Evolutionary conservation across 202 grass and related monocot species (phyloP).

Genomic region (Tripidium arundinaceum): DNA sequence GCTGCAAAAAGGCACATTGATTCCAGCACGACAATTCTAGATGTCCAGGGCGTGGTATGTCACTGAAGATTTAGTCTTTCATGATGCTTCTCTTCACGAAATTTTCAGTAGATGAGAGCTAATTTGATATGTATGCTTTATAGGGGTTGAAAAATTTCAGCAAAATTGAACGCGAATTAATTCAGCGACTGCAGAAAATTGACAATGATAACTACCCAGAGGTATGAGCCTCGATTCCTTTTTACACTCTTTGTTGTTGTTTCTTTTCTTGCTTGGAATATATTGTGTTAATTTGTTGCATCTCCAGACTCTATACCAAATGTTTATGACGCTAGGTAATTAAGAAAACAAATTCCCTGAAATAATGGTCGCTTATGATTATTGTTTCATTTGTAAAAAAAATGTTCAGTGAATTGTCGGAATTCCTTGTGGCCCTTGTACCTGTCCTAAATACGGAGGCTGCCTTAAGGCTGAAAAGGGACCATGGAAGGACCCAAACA

Average conservation of each 20-base stretch:
- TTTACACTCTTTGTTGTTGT: not conserved
- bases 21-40: conserved; percentile 84
- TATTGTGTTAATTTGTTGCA: conserved; percentile 22
- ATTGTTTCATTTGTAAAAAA: conserved; percentile 18
- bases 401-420: conserved; percentile 66
- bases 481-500: conserved; percentile 75
- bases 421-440: conserved; percentile 81
- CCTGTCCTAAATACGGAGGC: conserved; percentile 72
- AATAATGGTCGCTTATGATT: conserved; percentile 19
- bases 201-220: conserved; percentile 96
- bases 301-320: conserved; percentile 86
- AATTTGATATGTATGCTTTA: conserved; percentile 15
- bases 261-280: not conserved
- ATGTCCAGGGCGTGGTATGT: conserved; percentile 95
- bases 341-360: too few species aligned
- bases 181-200: conserved; percentile 83
- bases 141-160: conserved; percentile 98
- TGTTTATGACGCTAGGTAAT: conserved; percentile 91
- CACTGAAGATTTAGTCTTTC: not conserved
- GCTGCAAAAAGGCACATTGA: conserved; percentile 89
- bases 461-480: conserved; percentile 88
- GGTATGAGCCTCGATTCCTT: conserved; percentile 34
- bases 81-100: not conserved
- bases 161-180: conserved; percentile 90
- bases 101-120: conserved; percentile 6